These are phyloP conservation scores for Metschnikowia colocasiae DNA, from an alignment of 805 yeast species.

Conservation along the genomic window DNA sequence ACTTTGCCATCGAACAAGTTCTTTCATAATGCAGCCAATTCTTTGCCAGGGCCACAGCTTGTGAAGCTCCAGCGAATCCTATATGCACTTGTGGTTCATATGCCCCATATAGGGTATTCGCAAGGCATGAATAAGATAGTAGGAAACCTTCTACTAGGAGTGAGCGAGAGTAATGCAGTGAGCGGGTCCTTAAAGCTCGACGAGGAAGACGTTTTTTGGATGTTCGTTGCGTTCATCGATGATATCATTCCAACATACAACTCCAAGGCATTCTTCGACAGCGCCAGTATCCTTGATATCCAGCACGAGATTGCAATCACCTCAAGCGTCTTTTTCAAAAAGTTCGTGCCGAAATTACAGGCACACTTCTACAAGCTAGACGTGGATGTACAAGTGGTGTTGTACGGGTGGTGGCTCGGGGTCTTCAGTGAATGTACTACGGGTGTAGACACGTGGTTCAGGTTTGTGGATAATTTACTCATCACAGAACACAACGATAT, in stretches of 20 bases:
- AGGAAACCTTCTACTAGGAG: conserved; percentile 46
- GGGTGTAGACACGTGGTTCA: conserved; percentile 49
- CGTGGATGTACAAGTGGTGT: conserved; percentile 47
- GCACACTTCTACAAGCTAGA: conserved; percentile 31
- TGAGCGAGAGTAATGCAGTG: conserved; percentile 16
- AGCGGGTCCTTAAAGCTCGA: conserved; percentile 11
- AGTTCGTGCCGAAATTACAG: conserved; percentile 37
- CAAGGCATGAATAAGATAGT: conserved; percentile 63
- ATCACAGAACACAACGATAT: conserved; percentile 30
- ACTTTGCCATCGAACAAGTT: conserved; percentile 54
- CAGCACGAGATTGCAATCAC: conserved; percentile 40
- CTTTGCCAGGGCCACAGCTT: conserved; percentile 52
- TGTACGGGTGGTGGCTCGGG: conserved; percentile 56
- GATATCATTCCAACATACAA: conserved; percentile 46
- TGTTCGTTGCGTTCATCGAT: conserved; percentile 45
- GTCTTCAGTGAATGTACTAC: conserved; percentile 48
- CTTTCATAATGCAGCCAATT: conserved; percentile 37
- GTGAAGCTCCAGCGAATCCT: conserved; percentile 44
- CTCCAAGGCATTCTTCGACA: conserved; percentile 15
- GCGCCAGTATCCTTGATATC: conserved; percentile 23
- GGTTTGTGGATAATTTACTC: conserved; percentile 48
- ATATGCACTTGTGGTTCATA: conserved; percentile 46
- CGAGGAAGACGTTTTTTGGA: conserved; percentile 54
- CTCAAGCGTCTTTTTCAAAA: conserved; percentile 28
- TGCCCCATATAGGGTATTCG: conserved; percentile 50